Conservation (phyloP, 257 asterid species). For the Coffea canephora region DNA sequence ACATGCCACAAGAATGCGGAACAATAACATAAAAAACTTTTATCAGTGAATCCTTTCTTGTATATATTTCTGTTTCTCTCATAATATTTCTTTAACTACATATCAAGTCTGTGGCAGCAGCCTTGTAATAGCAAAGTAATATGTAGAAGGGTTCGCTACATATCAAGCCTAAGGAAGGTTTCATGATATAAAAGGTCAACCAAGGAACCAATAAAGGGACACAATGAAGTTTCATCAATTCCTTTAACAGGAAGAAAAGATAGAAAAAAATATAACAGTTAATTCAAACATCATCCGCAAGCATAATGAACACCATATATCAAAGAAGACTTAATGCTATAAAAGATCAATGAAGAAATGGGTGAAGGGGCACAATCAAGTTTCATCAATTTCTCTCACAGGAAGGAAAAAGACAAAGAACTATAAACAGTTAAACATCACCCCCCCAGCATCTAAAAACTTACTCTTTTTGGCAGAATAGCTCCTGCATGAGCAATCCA, state of each 20-base stretch:
- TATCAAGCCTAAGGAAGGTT: background rate
- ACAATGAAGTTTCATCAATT: background rate
- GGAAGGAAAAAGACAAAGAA: background rate
- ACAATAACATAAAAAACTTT: background rate
- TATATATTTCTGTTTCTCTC: background rate
- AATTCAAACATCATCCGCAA: background rate
- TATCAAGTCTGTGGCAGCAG: background rate
- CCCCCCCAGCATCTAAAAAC: constrained; percentile 21
- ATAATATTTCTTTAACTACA: background rate
- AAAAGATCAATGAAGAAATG: background rate
- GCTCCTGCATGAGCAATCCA: constrained; percentile 58
- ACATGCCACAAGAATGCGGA: background rate
- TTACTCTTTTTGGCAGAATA: constrained; percentile 54
- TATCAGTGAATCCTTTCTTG: background rate
- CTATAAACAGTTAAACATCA: background rate
- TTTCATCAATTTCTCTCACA: background rate
- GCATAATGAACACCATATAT: background rate
- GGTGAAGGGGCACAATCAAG: background rate
- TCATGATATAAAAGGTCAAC: background rate
- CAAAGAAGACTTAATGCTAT: background rate
- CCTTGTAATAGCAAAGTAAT: background rate
- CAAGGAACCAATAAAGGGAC: background rate
- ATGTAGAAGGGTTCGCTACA: background rate
- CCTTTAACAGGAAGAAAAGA: background rate
- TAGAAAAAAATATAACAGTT: background rate